Base-by-base conservation (phyloP, 495 filamentous ascomycete genomes). In the Echria macrotheca region DNA sequence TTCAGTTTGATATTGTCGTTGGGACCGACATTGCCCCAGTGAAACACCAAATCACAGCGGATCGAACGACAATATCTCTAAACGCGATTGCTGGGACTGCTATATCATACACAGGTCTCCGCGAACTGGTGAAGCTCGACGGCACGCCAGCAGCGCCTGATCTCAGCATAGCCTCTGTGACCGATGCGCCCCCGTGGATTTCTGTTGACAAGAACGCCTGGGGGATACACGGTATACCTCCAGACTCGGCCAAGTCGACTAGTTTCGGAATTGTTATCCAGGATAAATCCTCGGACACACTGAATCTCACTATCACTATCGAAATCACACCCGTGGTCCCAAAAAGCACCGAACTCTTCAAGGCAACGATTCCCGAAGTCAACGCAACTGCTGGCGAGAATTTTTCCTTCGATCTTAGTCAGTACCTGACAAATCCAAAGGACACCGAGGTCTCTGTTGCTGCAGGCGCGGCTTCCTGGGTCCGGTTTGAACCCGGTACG, bases 1-100 rank as follows among this genome's bases (percentile, higher is more conserved):
- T 79, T 42, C 63, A 66, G 2, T 94, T 95, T 58, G 74, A 80
- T 14, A 70, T 96, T 17, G 70, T 82, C 1, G 79, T 95, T 38
- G 84, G 82, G 32, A 76, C 69, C 31, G 86, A 90, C 61, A 69
- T 46, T 24, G 17, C 44, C 9, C 28, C 19, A 41, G 38, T 4
- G 1, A 46, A 46, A 14, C 44, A 46, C 29, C 18, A 82, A 42
- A 65, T 93, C 37, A 71, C 70, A 9, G 86, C 86, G 57, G 73
- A 77, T 1, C 68, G 79, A 26, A 74, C 72, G 23, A 52, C 69
- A 4, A 67, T 87, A 28, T 69, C 70, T 5, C 61, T 90, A 31
- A 84, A 82, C 28, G 74, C 82, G 22, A 82, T 74, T 1, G 58
- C 61, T 42, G 85, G 80, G 1, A 64, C 69, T 19, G 53, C 63